Evolutionary conservation across 2,329 filamentous ascomycete genomes (phyloP).

Genomic region (Teratosphaeria pseudoeucalypti): DNA sequence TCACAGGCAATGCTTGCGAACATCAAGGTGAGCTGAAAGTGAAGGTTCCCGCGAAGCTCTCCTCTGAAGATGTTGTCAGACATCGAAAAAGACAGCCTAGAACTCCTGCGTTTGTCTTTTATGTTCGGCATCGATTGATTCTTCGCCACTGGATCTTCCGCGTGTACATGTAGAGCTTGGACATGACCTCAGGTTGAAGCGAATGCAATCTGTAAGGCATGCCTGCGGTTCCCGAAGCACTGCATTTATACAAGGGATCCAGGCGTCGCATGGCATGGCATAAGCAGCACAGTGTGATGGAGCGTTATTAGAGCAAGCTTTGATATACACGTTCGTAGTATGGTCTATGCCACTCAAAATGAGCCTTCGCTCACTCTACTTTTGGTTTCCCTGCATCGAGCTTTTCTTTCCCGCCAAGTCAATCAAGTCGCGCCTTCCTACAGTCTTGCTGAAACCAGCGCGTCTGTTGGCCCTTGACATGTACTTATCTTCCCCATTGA

Average conservation of each 20-base stretch:
- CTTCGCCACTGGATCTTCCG: not conserved
- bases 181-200: not conserved
- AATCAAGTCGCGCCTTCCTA: not conserved
- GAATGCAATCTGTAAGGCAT: not conserved
- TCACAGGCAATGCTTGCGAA: too few relatives aligned
- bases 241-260: too few relatives aligned
- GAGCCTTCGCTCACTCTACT: not conserved
- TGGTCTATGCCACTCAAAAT: not conserved
- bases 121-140: not conserved
- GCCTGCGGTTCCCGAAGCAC: too few relatives aligned
- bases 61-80: too few relatives aligned
- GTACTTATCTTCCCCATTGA: not conserved
- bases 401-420: not conserved
- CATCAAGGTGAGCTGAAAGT: too few relatives aligned
- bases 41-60: too few relatives aligned
- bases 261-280: too few relatives aligned
- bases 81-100: too few relatives aligned
- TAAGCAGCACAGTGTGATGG: too few relatives aligned
- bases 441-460: not conserved
- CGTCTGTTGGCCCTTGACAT: not conserved
- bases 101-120: too few relatives aligned
- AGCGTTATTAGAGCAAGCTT: not conserved
- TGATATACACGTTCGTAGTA: not conserved
- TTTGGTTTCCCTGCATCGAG: not conserved
- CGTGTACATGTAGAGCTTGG: not conserved